Evolutionary conservation across 768 basidiomycete genomes (phyloP).

Genomic region (Rubroboletus pulcherrimus): DNA sequence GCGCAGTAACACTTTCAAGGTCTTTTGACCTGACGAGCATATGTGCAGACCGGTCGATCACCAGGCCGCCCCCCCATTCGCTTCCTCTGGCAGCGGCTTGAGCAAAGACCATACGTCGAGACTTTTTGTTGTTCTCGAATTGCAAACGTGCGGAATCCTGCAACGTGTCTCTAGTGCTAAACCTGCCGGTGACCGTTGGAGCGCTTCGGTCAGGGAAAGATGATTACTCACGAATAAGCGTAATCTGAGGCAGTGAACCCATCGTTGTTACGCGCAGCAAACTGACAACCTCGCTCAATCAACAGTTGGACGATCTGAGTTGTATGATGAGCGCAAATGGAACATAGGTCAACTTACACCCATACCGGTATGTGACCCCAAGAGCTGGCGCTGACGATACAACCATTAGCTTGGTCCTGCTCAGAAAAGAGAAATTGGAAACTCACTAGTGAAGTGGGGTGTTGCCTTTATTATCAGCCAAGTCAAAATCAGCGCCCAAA

Average conservation of each 20-base stretch:
- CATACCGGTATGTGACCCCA: slow-evolving; percentile 82
- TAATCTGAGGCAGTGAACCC: slow-evolving; percentile 93
- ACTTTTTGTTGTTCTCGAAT: slow-evolving; percentile 76
- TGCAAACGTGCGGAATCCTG: slow-evolving; percentile 78
- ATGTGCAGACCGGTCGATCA: slow-evolving; percentile 43
- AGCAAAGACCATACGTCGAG: slow-evolving; percentile 64
- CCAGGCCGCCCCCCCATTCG: slow-evolving; percentile 50
- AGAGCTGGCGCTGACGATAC: slow-evolving; percentile 64
- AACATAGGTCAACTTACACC: slow-evolving; percentile 9
- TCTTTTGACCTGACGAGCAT: slow-evolving; percentile 46
- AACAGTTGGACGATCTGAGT: slow-evolving; percentile 74
- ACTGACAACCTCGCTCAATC: slow-evolving; percentile 86
- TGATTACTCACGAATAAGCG: slow-evolving; percentile 50
- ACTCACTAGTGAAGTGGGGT: slow-evolving; percentile 90
- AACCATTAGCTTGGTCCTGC: slow-evolving; percentile 5
- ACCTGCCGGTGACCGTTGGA: slow-evolving; percentile 38
- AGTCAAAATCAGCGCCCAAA: slow-evolving; percentile 83
- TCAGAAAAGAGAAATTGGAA: not conserved
- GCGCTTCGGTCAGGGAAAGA: not conserved
- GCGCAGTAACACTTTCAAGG: slow-evolving; percentile 37
- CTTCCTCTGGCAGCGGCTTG: slow-evolving; percentile 67
- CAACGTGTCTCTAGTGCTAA: slow-evolving; percentile 69
- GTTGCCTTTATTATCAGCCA: slow-evolving; percentile 89
- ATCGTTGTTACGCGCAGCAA: slow-evolving; percentile 78
- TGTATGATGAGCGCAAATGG: slow-evolving; percentile 9